Percentiles rank a stretch among this genome's conserved stretches.
phyloP scores from a whole-genome alignment of 257 asterid species.

The Salvia hispanica region DNA sequence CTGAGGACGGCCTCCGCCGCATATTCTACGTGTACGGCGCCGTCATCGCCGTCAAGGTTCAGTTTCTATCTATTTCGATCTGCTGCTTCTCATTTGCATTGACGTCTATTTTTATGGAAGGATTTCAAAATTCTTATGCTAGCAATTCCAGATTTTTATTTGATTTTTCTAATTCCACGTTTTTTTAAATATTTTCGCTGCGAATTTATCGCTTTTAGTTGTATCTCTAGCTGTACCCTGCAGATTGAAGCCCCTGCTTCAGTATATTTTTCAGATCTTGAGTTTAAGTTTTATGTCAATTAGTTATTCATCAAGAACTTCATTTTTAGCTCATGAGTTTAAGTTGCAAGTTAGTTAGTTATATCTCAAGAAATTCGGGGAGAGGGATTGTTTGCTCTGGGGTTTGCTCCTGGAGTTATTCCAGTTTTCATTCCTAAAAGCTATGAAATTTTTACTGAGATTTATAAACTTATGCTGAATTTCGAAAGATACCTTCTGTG shows the following conservation, averaged over 20 bases:
- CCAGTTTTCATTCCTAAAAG: not conserved
- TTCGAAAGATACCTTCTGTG: not conserved
- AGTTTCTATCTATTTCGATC: not conserved
- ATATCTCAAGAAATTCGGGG: not conserved
- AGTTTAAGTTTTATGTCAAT: not conserved
- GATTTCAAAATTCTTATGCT: not conserved
- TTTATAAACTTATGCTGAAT: constrained; percentile 11
- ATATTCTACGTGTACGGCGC: constrained; percentile 60
- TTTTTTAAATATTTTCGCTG: constrained; percentile 10
- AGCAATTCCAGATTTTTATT: not conserved
- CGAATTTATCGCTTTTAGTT: constrained; percentile 2
- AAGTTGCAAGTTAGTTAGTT: constrained; percentile 6
- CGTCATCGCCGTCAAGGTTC: constrained; percentile 74
- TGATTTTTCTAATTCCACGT: constrained; percentile 1
- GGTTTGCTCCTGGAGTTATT: not conserved
- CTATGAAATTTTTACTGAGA: constrained; percentile 1
- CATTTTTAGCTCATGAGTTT: not conserved
- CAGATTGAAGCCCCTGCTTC: constrained; percentile 1
- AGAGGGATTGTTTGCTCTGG: not conserved
- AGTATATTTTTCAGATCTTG: constrained; percentile 1
- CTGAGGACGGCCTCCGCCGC: constrained; percentile 68
- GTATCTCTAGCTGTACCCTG: not conserved
- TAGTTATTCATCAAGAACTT: not conserved
- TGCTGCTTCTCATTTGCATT: not conserved
- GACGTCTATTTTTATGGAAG: not conserved